These are phyloP conservation scores for Diospyros kaki DNA, from an alignment of 148 eudicot species.

Conservation along the genomic window DNA sequence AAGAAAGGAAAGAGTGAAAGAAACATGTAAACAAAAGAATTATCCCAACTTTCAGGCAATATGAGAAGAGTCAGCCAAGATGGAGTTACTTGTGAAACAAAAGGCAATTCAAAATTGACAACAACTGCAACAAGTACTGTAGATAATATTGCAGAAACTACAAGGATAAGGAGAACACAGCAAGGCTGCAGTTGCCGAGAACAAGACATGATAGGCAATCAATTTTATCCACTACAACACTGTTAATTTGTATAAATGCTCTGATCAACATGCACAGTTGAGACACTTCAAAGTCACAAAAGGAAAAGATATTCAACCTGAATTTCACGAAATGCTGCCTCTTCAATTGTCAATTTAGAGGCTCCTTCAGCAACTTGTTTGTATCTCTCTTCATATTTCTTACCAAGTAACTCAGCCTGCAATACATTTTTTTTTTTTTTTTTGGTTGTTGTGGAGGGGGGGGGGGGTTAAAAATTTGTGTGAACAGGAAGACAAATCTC, in stretches of 20 bases:
- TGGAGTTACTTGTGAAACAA: not conserved
- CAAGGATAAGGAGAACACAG: not conserved
- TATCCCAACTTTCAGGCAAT: not conserved
- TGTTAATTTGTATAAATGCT: not conserved
- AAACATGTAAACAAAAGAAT: not conserved
- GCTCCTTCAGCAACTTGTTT: constrained; percentile 92
- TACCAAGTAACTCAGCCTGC: constrained; percentile 81
- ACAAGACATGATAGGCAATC: constrained; percentile 3
- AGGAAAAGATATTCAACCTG: constrained; percentile 47
- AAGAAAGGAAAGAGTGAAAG: constrained; percentile 2
- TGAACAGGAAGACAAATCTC: not conserved
- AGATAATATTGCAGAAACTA: not conserved
- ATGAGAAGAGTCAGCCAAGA: constrained; percentile 5
- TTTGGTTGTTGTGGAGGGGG: too few relatives aligned
- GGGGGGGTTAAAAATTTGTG: not conserved
- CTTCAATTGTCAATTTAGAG: constrained; percentile 88
- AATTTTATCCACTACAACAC: not conserved
- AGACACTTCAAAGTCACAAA: not conserved
- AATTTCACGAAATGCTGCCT: constrained; percentile 91
- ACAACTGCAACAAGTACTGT: not conserved
- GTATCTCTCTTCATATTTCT: constrained; percentile 95
- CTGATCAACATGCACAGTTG: not conserved
- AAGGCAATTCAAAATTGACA: not conserved
- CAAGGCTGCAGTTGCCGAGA: not conserved
- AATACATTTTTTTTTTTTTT: not conserved